Base-by-base conservation (phyloP, 495 filamentous ascomycete species). In the Lasiosphaeria hispida region DNA sequence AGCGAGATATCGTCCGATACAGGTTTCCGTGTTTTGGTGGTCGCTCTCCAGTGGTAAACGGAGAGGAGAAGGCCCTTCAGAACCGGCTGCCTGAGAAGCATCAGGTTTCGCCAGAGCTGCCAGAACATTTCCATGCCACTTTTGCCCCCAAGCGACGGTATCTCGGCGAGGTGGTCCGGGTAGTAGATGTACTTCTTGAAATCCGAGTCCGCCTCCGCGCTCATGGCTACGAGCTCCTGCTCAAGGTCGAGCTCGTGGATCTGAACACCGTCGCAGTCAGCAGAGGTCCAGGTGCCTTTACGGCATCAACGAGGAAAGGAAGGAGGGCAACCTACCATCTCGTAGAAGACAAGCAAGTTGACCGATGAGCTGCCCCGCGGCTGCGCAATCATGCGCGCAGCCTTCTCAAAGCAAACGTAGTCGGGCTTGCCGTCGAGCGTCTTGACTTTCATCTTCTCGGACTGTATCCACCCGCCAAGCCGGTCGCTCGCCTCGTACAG, bases 101-200 rank as follows among this genome's bases (percentile, higher is more conserved):
- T 52, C 6, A 1, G 0, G 15, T n/a, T 1, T 10, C 19, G n/a
- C 3, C 17, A 4, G 7, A 52, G 3, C 4, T 17, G 18, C 43
- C 4, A 4, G 15, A 47, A 1, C n/a, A 37, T 47, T 35, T 39
- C 35, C 14, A 52, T 7, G 0, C 39, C 9, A n/a, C n/a, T n/a
- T 30, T n/a, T 39, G 15, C 10, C 17, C 14, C 34, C 42, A 10
- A 34, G 23, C n/a, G 71, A 70, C 13, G 89, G 91, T 59, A 93
- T 62, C 39, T 80, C 77, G 42, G 94, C 90, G 30, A 99, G 81
- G 63, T 85, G 90, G 66, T 97, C 89, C 4, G 92, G 91, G 63
- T 95, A 96, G 78, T 96, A 97, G 48, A 98, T 80, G 68, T 81
- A 98, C n/a, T 90, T 87, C 59, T 87, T 86, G 51, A 67, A 66